These are phyloP conservation scores for Hawksworthiomyces lignivorus DNA, from an alignment of 2,329 filamentous ascomycete genomes.

Conservation along the genomic window DNA sequence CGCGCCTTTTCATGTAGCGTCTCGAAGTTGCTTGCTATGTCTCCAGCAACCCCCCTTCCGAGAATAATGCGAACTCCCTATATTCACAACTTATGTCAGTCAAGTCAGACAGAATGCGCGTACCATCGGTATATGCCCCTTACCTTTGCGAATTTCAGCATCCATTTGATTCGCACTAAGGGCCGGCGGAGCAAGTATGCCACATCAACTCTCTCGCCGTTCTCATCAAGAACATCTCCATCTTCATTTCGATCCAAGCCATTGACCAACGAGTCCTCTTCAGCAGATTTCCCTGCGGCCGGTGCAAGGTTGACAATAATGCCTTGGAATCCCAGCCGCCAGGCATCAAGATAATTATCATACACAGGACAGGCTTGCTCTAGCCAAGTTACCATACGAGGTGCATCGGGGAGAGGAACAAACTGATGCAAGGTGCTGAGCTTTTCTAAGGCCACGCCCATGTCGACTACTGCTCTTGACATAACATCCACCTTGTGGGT, in stretches of 20 bases:
- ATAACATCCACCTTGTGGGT: conserved; percentile 51
- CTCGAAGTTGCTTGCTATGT: conserved; percentile 57
- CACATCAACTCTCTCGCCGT: conserved; percentile 88
- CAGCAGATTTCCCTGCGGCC: conserved; percentile 43
- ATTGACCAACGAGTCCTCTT: conserved; percentile 52
- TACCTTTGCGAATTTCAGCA: conserved; percentile 76
- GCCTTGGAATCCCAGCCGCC: conserved; percentile 90
- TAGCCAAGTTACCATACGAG: conserved; percentile 73
- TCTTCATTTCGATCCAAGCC: conserved; percentile 54
- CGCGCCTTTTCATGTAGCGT: conserved; percentile 69
- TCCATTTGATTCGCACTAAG: conserved; percentile 77
- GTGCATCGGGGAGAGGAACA: conserved; percentile 65
- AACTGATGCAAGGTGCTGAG: conserved; percentile 72
- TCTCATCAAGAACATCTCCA: conserved; percentile 60
- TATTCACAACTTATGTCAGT: conserved; percentile 24
- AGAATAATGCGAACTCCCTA: conserved; percentile 51
- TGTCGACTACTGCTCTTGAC: conserved; percentile 83
- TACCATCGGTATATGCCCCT: conserved; percentile 8
- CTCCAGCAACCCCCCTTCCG: conserved; percentile 45
- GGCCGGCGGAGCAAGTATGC: conserved; percentile 87
- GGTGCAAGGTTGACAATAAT: conserved; percentile 89
- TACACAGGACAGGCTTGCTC: conserved; percentile 72
- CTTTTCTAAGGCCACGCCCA: conserved; percentile 85
- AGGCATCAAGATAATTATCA: conserved; percentile 74
- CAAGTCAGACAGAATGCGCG: not conserved